phyloP scores from a whole-genome alignment of 2,329 filamentous ascomycete genomes.

The Beauveria brongniartii region DNA sequence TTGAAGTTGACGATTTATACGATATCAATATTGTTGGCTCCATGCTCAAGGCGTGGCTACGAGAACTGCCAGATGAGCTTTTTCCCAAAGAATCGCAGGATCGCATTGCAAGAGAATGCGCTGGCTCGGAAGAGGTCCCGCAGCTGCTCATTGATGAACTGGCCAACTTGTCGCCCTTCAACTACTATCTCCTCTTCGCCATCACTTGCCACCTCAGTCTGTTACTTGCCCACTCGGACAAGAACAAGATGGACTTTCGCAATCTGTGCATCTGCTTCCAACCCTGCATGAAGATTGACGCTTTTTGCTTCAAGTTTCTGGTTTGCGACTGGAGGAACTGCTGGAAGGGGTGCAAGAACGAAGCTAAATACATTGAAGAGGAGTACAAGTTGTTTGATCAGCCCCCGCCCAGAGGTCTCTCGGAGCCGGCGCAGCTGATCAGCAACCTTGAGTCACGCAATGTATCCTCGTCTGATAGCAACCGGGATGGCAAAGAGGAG shows the following conservation, averaged over 20 bases:
- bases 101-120: constrained; percentile 70
- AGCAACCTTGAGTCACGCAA: constrained; percentile 11
- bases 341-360: constrained; percentile 93
- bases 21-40: constrained; percentile 96
- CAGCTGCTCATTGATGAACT: constrained; percentile 84
- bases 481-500: constrained; percentile 29
- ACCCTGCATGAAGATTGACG: constrained; percentile 92
- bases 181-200: constrained; percentile 95
- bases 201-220: constrained; percentile 94
- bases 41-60: constrained; percentile 92
- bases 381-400: constrained; percentile 56
- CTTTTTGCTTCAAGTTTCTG: constrained; percentile 89
- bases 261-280: constrained; percentile 97
- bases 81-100: constrained; percentile 81
- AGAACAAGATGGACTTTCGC: constrained; percentile 97
- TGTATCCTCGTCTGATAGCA: constrained; percentile 46
- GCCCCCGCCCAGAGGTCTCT: constrained; percentile 44
- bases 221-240: constrained; percentile 81
- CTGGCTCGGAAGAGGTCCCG: constrained; percentile 70
- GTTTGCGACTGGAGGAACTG: constrained; percentile 94
- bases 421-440: constrained; percentile 22
- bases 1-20: constrained; percentile 79
- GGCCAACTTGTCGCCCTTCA: constrained; percentile 89
- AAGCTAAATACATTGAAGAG: constrained; percentile 68
- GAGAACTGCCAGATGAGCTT: constrained; percentile 88